These are phyloP conservation scores for Cytospora leucostoma DNA, from an alignment of 2,329 filamentous ascomycete species.

Conservation along the genomic window DNA sequence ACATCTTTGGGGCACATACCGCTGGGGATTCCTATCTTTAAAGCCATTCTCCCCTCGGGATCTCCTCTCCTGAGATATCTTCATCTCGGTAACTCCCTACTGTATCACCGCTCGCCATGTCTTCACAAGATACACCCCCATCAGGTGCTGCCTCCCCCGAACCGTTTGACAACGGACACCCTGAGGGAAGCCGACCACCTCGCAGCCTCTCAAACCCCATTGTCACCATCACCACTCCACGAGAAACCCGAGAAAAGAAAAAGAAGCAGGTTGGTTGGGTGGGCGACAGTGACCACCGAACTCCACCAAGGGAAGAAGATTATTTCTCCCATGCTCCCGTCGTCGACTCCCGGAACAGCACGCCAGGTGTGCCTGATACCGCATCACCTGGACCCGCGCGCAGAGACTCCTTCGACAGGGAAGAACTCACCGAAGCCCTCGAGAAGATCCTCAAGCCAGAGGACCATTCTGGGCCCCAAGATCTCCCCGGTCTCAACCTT, in stretches of 20 bases:
- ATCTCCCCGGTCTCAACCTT: constrained; percentile 10
- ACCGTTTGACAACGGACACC: constrained; percentile 5
- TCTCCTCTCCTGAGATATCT: constrained; percentile 11
- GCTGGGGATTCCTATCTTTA: background rate
- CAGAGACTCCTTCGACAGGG: constrained; percentile 34
- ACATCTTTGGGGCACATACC: constrained; percentile 10
- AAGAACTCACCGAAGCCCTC: constrained; percentile 33
- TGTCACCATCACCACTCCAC: constrained; percentile 21
- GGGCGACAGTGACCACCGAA: constrained; percentile 26
- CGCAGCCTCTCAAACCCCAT: constrained; percentile 14
- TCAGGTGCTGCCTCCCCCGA: constrained; percentile 16
- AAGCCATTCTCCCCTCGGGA: background rate
- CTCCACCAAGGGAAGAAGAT: constrained; percentile 21
- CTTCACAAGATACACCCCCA: constrained; percentile 14
- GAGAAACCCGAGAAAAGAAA: constrained; percentile 29
- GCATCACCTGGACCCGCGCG: constrained; percentile 15
- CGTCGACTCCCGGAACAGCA: constrained; percentile 27
- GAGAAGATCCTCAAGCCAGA: constrained; percentile 32
- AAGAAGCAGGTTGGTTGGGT: constrained; percentile 36
- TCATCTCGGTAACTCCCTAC: constrained; percentile 21
- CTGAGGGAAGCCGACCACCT: background rate
- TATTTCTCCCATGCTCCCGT: constrained; percentile 26
- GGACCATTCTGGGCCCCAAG: constrained; percentile 25
- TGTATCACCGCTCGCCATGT: background rate
- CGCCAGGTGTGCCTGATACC: constrained; percentile 18